Evolutionary conservation across 306 rosid species (phyloP).

Genomic region (Vachellia collinsii): DNA sequence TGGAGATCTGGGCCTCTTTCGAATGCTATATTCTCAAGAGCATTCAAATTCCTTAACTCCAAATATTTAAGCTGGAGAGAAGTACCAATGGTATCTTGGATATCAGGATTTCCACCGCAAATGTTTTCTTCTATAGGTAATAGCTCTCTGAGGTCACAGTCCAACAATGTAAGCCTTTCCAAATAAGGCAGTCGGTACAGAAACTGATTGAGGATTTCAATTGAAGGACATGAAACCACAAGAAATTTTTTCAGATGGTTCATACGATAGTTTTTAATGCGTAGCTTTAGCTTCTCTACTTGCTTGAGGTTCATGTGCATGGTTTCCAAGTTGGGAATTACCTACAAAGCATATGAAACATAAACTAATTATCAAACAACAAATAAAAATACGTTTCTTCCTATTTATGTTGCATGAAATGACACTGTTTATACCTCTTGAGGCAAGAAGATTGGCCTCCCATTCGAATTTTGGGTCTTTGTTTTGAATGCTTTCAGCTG

Average conservation of each 20-base stretch:
- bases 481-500: background rate
- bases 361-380: background rate
- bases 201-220: background rate
- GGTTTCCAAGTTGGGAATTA: constrained; percentile 9
- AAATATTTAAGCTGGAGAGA: background rate
- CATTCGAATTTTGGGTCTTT: background rate
- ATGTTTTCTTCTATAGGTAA: background rate
- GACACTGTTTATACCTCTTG: background rate
- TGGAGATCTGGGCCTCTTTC: constrained; percentile 12
- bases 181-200: constrained; percentile 29
- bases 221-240: fast-evolving
- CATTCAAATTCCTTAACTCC: background rate
- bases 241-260: constrained; percentile 3
- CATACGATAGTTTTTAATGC: background rate
- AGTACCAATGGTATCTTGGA: background rate
- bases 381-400: too few species aligned
- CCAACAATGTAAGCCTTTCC: background rate
- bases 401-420: background rate
- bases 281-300: background rate
- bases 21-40: constrained; percentile 4
- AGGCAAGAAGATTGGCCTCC: background rate
- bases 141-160: background rate
- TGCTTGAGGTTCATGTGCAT: background rate
- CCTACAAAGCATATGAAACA: background rate
- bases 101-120: too few species aligned